A percentile compares a stretch with the other conserved stretches of the same genome.
Conservation (phyloP, 2,329 filamentous ascomycete genomes). For the Simplicillium aogashimaense region DNA sequence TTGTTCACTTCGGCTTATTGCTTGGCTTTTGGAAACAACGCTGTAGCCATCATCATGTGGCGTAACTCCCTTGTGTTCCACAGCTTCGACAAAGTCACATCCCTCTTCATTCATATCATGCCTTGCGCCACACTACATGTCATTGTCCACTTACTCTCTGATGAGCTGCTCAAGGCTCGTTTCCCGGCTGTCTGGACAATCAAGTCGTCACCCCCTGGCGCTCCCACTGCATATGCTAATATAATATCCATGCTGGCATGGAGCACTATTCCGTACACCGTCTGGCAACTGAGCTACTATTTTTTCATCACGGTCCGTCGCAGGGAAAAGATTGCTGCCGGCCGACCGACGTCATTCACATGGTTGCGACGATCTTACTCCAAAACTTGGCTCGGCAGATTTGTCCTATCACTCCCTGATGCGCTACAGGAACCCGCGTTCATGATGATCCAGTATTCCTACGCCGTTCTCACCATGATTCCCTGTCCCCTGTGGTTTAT, state of each 20-base stretch:
- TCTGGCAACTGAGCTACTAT: conserved; percentile 93
- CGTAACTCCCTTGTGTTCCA: conserved; percentile 97
- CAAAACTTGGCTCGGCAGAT: conserved; percentile 76
- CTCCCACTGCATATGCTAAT: conserved; percentile 67
- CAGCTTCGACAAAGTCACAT: conserved; percentile 95
- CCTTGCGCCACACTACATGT: conserved; percentile 90
- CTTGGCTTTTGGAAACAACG: conserved; percentile 91
- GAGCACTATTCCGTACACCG: conserved; percentile 83
- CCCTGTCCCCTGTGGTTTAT: conserved; percentile 95
- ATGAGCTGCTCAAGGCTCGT: conserved; percentile 52
- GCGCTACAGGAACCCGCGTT: conserved; percentile 78
- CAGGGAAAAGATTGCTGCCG: conserved; percentile 91
- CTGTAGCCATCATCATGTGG: conserved; percentile 98
- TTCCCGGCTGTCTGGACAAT: conserved; percentile 85
- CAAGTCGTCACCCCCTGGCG: conserved; percentile 57
- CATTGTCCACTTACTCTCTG: conserved; percentile 70
- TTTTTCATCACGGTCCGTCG: conserved; percentile 90
- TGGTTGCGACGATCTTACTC: conserved; percentile 91
- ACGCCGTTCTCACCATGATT: conserved; percentile 86
- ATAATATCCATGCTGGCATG: conserved; percentile 82
- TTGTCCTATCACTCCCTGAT: conserved; percentile 71
- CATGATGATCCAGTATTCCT: conserved; percentile 91
- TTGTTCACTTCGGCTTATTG: conserved; percentile 90
- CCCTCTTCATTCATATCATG: conserved; percentile 99
- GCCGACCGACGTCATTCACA: conserved; percentile 91